These are phyloP conservation scores for Annulohypoxylon truncatum DNA, from an alignment of 2,329 filamentous ascomycete species.

Conservation along the genomic window DNA sequence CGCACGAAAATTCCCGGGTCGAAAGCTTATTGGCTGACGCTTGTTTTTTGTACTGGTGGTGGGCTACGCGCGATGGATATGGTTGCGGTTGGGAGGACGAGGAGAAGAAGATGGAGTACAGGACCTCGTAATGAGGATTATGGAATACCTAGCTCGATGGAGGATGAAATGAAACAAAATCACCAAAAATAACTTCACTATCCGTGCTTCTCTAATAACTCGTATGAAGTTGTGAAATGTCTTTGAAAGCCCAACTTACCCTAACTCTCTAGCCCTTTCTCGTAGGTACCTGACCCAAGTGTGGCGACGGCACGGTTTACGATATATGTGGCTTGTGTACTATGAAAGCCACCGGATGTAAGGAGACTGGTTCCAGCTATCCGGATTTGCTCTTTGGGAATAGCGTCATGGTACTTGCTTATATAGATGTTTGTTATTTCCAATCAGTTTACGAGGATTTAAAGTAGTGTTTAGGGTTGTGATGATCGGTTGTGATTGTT, in stretches of 20 bases:
- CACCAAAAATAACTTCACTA: background rate
- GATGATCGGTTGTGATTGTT: slow-evolving; percentile 23
- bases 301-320: slow-evolving; percentile 6
- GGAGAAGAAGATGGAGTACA: background rate
- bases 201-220: background rate
- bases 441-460: slow-evolving; percentile 19
- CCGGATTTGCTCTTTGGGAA: slow-evolving; percentile 23
- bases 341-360: slow-evolving; percentile 1
- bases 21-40: slow-evolving; percentile 15
- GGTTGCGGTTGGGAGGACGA: slow-evolving; percentile 14
- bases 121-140: slow-evolving; percentile 23
- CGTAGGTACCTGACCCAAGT: background rate
- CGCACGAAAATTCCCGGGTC: slow-evolving; percentile 25
- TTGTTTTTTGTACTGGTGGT: background rate
- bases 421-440: slow-evolving; percentile 15
- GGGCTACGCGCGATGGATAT: slow-evolving; percentile 2
- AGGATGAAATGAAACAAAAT: slow-evolving; percentile 9
- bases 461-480: slow-evolving; percentile 19
- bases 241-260: background rate
- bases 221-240: slow-evolving; percentile 8
- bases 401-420: slow-evolving; percentile 14
- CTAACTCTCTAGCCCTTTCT: background rate
- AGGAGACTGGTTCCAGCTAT: slow-evolving; percentile 17
- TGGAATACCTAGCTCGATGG: background rate
- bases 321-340: slow-evolving; percentile 8